phyloP scores from a whole-genome alignment of 228 moss, liverwort and hornwort species.

The Sphagnum magellanicum region DNA sequence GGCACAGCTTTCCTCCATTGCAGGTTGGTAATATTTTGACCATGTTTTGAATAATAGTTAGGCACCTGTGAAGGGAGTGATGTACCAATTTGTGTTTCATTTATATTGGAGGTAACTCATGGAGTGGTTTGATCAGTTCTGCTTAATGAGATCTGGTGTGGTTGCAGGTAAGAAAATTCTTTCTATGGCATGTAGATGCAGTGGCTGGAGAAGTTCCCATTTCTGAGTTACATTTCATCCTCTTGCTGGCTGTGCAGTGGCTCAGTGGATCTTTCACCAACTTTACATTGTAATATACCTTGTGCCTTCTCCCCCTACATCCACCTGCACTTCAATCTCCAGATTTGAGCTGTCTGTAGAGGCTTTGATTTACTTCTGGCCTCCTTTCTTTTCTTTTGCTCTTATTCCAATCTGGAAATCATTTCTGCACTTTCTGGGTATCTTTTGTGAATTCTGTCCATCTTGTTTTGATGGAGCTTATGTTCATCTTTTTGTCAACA shows the following conservation, averaged over 20 bases:
- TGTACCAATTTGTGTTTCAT: too few relatives aligned
- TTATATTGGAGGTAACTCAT: too few relatives aligned
- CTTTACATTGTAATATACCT: constrained; percentile 41
- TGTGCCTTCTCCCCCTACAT: neutral
- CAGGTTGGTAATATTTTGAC: constrained; percentile 30
- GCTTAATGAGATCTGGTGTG: too few relatives aligned
- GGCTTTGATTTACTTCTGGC: too few relatives aligned
- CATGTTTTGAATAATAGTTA: neutral
- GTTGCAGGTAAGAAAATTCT: constrained; percentile 76
- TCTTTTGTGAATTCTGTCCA: neutral
- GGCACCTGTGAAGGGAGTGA: too few relatives aligned
- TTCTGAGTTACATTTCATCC: constrained; percentile 78
- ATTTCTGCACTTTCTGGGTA: too few relatives aligned
- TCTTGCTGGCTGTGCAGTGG: constrained; percentile 85
- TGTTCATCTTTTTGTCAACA: too few relatives aligned
- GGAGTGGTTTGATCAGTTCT: neutral
- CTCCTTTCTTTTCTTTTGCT: too few relatives aligned
- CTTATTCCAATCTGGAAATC: too few relatives aligned
- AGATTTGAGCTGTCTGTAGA: too few relatives aligned
- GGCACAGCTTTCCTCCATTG: constrained; percentile 79
- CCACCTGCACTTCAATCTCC: too few relatives aligned
- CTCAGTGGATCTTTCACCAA: constrained; percentile 76
- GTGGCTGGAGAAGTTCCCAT: constrained; percentile 68
- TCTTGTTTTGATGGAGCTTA: too few relatives aligned
- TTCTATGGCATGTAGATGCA: constrained; percentile 87